These are phyloP conservation scores for Eutypella sp. DNA, from an alignment of 2,329 filamentous ascomycete species.

Conservation along the genomic window DNA sequence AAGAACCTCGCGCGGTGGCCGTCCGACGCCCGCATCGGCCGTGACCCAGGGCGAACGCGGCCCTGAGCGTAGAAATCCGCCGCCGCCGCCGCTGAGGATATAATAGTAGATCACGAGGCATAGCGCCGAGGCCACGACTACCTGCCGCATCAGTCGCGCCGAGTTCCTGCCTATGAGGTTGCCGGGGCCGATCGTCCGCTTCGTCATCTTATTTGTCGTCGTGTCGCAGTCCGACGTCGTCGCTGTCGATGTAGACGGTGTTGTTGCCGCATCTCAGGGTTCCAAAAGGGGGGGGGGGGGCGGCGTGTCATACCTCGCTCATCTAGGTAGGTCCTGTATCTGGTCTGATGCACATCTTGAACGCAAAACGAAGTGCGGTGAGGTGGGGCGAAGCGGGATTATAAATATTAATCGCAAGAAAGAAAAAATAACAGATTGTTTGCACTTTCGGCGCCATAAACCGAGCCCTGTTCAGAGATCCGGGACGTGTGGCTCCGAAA, in stretches of 20 bases:
- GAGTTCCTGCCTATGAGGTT: slow-evolving; percentile 6
- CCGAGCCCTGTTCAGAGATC: not conserved
- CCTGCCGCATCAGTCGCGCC: slow-evolving; percentile 20
- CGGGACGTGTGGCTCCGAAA: not conserved
- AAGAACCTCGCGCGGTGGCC: slow-evolving; percentile 15
- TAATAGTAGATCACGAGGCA: slow-evolving; percentile 25
- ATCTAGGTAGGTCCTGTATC: no score
- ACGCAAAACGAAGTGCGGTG: no score
- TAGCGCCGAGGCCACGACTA: slow-evolving; percentile 20
- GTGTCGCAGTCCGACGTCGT: no score
- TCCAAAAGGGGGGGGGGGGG: no score
- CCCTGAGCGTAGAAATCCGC: slow-evolving; percentile 6
- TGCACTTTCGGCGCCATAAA: not conserved
- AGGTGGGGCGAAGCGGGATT: no score
- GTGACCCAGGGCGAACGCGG: not conserved
- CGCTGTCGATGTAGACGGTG: no score
- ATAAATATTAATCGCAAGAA: not conserved
- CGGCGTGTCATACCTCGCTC: no score
- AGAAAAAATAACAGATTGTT: not conserved
- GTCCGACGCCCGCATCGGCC: not conserved
- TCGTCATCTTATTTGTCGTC: not conserved
- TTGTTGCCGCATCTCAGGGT: no score
- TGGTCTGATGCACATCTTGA: no score
- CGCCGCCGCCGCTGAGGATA: slow-evolving; percentile 14
- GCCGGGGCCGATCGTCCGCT: not conserved